These are phyloP conservation scores for Aspergillus latus DNA, from an alignment of 2,329 filamentous ascomycete genomes.

Conservation along the genomic window DNA sequence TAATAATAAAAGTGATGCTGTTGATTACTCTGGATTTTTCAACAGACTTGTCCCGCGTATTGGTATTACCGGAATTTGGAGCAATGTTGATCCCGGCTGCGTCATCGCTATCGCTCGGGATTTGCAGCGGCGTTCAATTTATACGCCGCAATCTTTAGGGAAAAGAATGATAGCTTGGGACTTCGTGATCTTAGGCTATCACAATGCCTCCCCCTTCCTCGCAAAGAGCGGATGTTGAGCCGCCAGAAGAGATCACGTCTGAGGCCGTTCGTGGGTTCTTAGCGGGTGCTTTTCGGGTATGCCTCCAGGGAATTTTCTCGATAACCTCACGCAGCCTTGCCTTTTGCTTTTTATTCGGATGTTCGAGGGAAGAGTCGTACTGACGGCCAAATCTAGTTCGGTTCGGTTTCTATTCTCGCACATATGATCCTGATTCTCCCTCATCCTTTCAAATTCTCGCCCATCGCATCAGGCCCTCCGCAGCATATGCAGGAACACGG, in stretches of 20 bases:
- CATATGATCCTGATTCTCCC: slow-evolving; percentile 47
- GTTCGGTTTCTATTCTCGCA: slow-evolving; percentile 47
- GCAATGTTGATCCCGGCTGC: slow-evolving; percentile 16
- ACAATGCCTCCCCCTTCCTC: slow-evolving; percentile 45
- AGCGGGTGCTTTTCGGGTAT: slow-evolving; percentile 44
- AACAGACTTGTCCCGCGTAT: slow-evolving; percentile 10
- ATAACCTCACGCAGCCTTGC: neutral
- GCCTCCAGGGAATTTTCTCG: slow-evolving; percentile 15
- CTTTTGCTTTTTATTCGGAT: neutral
- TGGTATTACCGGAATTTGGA: slow-evolving; percentile 9
- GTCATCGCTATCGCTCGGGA: slow-evolving; percentile 8
- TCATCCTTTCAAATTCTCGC: slow-evolving; percentile 43
- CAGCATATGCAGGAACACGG: slow-evolving; percentile 9
- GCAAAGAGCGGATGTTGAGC: slow-evolving; percentile 41
- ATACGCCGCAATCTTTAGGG: neutral
- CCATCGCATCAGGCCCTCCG: slow-evolving; percentile 28
- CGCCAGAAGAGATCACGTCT: slow-evolving; percentile 43
- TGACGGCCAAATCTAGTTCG: slow-evolving; percentile 34
- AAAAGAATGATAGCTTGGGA: neutral
- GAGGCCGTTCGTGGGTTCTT: slow-evolving; percentile 45
- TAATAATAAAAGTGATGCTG: slow-evolving; percentile 7
- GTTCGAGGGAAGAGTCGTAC: neutral
- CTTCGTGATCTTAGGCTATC: neutral
- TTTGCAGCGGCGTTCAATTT: neutral
- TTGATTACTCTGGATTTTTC: slow-evolving; percentile 5